phyloP scores from a whole-genome alignment of 768 basidiomycete genomes.

The Melanogaster broomeanus region DNA sequence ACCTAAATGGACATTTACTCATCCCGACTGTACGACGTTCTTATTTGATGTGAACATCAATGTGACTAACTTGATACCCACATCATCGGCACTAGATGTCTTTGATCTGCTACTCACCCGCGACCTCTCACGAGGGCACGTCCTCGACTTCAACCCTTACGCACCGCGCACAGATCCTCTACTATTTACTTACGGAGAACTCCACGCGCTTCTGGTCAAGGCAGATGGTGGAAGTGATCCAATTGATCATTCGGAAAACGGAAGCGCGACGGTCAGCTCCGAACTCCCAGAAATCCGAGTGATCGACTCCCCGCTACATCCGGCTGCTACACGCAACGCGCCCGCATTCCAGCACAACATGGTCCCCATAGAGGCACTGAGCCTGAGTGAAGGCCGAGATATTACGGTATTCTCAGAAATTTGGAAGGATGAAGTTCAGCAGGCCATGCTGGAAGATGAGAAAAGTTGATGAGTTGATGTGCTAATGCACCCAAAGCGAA shows the following conservation, averaged over 20 bases:
- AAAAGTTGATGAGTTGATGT: no score
- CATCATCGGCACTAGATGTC: constrained; percentile 45
- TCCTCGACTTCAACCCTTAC: constrained; percentile 93
- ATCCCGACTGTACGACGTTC: constrained; percentile 63
- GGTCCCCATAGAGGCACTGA: constrained; percentile 88
- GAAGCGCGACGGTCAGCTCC: neutral
- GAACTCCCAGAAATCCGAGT: constrained; percentile 53
- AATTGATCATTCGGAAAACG: neutral
- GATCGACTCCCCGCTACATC: constrained; percentile 76
- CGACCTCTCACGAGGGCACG: constrained; percentile 70
- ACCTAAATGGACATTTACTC: constrained; percentile 52
- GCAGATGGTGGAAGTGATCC: constrained; percentile 3
- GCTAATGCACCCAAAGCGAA: no score
- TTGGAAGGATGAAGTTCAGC: constrained; percentile 58
- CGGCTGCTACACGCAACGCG: constrained; percentile 61
- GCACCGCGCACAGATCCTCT: constrained; percentile 84
- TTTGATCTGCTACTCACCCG: constrained; percentile 89
- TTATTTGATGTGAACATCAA: neutral
- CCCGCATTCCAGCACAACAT: constrained; percentile 86
- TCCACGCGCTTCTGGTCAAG: constrained; percentile 42
- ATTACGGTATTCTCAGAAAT: constrained; percentile 72
- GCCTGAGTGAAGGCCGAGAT: constrained; percentile 69
- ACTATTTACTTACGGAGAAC: constrained; percentile 81
- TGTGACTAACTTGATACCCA: neutral
- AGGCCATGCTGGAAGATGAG: constrained; percentile 23